Conservation (phyloP, 2,329 filamentous ascomycete species). For the Juglanconis oblonga region DNA sequence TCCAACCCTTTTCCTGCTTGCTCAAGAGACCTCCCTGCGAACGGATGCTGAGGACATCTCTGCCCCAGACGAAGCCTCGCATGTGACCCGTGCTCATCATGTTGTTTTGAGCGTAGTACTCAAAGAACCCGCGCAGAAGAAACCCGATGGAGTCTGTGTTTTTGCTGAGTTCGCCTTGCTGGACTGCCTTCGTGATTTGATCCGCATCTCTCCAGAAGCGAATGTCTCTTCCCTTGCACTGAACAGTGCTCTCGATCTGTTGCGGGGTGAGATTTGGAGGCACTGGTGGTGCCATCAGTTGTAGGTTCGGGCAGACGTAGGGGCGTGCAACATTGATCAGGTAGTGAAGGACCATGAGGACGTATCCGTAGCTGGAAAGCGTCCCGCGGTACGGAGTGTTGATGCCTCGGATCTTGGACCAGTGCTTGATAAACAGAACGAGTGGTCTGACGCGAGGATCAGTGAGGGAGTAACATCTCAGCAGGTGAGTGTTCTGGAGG, state of each 20-base stretch:
- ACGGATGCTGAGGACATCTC: conserved; percentile 75
- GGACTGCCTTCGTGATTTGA: conserved; percentile 62
- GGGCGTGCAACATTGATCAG: conserved; percentile 78
- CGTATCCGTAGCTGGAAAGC: conserved; percentile 85
- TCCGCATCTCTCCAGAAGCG: conserved; percentile 76
- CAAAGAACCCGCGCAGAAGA: conserved; percentile 80
- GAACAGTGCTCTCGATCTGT: conserved; percentile 36
- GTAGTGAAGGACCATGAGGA: conserved; percentile 89
- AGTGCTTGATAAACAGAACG: conserved; percentile 84
- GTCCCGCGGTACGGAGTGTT: conserved; percentile 86
- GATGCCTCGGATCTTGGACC: conserved; percentile 82
- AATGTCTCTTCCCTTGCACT: conserved; percentile 65
- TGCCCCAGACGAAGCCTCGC: conserved; percentile 74
- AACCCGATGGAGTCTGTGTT: conserved; percentile 70
- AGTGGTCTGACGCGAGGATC: conserved; percentile 75
- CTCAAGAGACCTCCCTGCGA: conserved; percentile 65
- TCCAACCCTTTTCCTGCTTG: conserved; percentile 83
- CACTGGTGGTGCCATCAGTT: conserved; percentile 50
- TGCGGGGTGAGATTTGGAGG: conserved; percentile 36
- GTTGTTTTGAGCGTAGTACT: conserved; percentile 71
- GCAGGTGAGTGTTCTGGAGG: conserved; percentile 77
- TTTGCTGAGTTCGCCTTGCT: conserved; percentile 56
- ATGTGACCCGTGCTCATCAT: conserved; percentile 47
- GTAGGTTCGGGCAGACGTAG: conserved; percentile 82
- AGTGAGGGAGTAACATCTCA: conserved; percentile 78